These are phyloP conservation scores for Chrysosporium keratinophilum DNA, from an alignment of 2,329 filamentous ascomycete species.

Conservation along the genomic window DNA sequence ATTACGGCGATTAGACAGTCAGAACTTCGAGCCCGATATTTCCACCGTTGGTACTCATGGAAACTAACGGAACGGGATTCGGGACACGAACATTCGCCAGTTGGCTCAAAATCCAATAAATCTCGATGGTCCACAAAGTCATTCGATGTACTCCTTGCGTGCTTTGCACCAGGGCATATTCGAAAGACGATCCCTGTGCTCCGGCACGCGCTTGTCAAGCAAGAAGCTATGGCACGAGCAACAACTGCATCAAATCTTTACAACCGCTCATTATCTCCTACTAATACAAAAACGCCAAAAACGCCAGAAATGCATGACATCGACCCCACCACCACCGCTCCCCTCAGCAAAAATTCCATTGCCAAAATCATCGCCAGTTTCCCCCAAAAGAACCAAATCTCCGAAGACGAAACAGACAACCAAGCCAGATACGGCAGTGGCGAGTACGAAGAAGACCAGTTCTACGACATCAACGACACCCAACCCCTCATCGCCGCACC, in stretches of 20 bases:
- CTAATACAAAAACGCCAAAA: no score
- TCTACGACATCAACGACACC: not conserved
- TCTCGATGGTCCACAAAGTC: not conserved
- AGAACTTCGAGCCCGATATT: not conserved
- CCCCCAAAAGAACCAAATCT: not conserved
- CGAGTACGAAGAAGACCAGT: not conserved
- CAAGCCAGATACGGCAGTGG: not conserved
- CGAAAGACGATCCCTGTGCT: conserved; percentile 36
- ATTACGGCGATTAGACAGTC: not conserved
- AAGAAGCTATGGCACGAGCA: not conserved
- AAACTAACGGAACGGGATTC: not conserved
- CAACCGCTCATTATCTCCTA: no score
- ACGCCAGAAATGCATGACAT: no score
- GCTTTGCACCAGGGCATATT: conserved; percentile 27
- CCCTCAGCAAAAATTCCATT: not conserved
- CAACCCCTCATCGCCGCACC: not conserved
- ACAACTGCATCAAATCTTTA: not conserved
- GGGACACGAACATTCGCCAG: not conserved
- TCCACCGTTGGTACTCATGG: not conserved
- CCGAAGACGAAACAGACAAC: not conserved
- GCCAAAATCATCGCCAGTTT: not conserved
- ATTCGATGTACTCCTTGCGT: conserved; percentile 20
- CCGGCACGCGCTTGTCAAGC: not conserved
- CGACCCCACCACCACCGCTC: not conserved
- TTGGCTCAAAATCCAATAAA: not conserved